Evolutionary conservation across 164 flowering plant species (phyloP), one percentile per base, ranked within the genome.

Genomic region (Vitis amurensis): DNA sequence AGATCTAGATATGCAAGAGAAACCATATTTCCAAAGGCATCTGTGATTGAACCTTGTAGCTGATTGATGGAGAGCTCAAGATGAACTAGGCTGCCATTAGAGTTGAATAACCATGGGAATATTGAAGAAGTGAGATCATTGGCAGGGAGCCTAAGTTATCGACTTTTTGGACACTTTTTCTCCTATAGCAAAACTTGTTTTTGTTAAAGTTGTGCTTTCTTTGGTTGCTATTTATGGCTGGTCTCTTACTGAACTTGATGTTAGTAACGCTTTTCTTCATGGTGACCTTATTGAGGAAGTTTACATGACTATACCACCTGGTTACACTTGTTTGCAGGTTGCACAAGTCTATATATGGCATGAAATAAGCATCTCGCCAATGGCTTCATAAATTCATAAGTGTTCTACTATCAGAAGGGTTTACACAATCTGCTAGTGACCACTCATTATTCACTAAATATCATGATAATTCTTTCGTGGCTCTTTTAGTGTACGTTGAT

Each of bases 271-370:
- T 12, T 70, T 70, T 29, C 3, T 73, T 11, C 49, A 74, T 64
- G 69, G 59, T 8, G 68, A 65, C 10, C 6, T 74, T 1, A 13
- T 64, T 16, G 69, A 74, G 55, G 73, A 69, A 16, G 65, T 73
- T 12, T 74, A 74, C 27, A 69, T 74, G 23, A 19, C 23, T 19
- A 19, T 19, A 1, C 1, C 23, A 19, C 23, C 23, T 19, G 73
- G 8, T 50, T 16, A 73, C 65, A 13, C 27, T 23, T 23, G 72
- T 69, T 3, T 70, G 59, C 16, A 61, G 51, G 11, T 57, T 70
- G 3, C 30, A 61, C 8, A 70, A 53, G 37, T 57, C 44, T 14
- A 14, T 62, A 11, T 70, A 70, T 70, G 67, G 67, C 19, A 51
- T 70, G 11, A 70, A 63, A 27, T 59, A 70, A 70, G 67, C 61